Base-by-base conservation (phyloP, 257 asterid genomes). In the Nicotiana tabacum region DNA sequence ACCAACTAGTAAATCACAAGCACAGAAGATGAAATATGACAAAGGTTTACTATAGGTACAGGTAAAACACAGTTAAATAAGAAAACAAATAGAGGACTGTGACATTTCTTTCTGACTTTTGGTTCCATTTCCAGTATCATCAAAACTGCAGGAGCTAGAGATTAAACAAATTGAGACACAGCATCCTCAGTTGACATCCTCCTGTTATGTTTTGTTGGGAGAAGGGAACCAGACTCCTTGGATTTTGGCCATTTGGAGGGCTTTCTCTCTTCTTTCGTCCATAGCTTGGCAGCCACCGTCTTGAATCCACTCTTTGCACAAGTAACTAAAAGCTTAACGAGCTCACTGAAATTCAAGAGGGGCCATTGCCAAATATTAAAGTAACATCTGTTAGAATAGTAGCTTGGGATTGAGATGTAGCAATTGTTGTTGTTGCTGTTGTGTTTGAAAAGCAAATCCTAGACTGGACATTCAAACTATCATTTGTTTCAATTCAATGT, bases 181-280 rank as follows among this genome's bases (percentile, higher is more conserved):
- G 88, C 82, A 70, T 84, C 87, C 58, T 94, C 98, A 24, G 83
- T 77, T 15, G 89, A 51, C 32, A 85, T 85, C 84, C 95, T 91
- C 86, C 89, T 91, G 88, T 87, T 92, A 81, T 92, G 97, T 77
- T 90, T 92, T 1, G 86, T 84, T 15, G 99, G 97, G 18, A 93
- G 96, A 88, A 92, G 93, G 87, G 87, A 85, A 43, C 93, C 85
- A 2, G 98, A 82, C 81, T 96, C 99, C 83, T 91, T 94, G 85
- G 92, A 87, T 86, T 87, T 91, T 30, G 88, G 66, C 98, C 97
- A 90, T 84, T 89, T 92, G 53, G 88, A 85, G 18, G 83, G 82
- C 85, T 91, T 94, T 84, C 89, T 92, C 53, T 89, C 97, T 48
- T 91, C 94, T 66, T 90, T 87, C 78, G 82, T 91, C 99, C 98